Evolutionary conservation across 139 green algal species (phyloP).

Genomic region (Chlamydomonas sp.): DNA sequence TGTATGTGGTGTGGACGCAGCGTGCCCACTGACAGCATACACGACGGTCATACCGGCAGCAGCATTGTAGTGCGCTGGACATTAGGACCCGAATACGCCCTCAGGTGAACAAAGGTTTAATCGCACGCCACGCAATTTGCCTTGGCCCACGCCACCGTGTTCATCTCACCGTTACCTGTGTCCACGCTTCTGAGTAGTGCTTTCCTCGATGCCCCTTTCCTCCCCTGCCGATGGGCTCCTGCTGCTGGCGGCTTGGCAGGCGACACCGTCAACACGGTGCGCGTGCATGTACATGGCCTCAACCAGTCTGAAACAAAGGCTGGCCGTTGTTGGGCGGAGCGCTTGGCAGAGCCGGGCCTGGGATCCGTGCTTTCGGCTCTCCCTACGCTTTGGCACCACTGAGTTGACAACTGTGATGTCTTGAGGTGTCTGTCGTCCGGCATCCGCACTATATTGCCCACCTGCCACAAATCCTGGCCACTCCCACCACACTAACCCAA

Average conservation of each 20-base stretch:
- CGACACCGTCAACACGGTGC: constrained; percentile 29
- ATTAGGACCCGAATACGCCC: background rate
- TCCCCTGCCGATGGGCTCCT: too few relatives aligned
- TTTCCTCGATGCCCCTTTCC: too few relatives aligned
- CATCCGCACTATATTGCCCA: background rate
- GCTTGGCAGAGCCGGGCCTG: background rate
- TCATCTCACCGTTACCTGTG: background rate
- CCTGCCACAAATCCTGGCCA: background rate
- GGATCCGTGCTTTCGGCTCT: background rate
- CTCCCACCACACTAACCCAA: background rate
- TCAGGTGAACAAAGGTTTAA: background rate
- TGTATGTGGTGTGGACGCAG: background rate
- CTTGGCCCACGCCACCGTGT: background rate
- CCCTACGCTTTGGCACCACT: too few relatives aligned
- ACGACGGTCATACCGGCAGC: background rate
- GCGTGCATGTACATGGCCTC: background rate
- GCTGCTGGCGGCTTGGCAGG: background rate
- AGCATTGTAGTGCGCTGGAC: background rate
- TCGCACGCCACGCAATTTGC: background rate
- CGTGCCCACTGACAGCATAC: background rate
- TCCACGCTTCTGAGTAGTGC: background rate
- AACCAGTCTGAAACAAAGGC: background rate
- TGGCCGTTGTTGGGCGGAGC: background rate
- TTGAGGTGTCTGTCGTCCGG: background rate
- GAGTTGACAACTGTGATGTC: background rate